These are phyloP conservation scores for Hyaloperonospora arabidopsidis DNA, from an alignment of 352 stramenopile genomes.

Conservation along the genomic window DNA sequence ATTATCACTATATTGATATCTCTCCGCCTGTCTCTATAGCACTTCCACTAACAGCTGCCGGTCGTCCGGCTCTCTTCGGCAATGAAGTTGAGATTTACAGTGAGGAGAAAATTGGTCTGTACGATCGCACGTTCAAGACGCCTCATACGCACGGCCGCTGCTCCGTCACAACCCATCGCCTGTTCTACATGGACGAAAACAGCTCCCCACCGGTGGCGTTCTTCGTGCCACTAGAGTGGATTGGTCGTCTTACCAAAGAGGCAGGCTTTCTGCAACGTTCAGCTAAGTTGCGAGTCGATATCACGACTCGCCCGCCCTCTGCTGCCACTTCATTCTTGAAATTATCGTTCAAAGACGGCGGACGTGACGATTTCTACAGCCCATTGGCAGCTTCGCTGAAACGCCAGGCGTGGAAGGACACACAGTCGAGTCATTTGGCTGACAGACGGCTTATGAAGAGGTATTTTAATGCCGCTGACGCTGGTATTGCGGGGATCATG, in stretches of 20 bases:
- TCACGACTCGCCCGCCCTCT: conserved; percentile 32
- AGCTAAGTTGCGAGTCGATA: conserved; percentile 76
- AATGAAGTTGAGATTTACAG: conserved; percentile 86
- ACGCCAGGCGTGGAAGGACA: conserved; percentile 70
- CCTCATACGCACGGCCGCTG: conserved; percentile 57
- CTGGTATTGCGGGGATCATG: conserved; percentile 77
- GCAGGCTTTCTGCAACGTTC: conserved; percentile 77
- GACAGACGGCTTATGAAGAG: conserved; percentile 71
- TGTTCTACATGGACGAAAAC: conserved; percentile 74
- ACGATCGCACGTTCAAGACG: conserved; percentile 77
- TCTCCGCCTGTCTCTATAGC: conserved; percentile 25
- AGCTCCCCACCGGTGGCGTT: conserved; percentile 46
- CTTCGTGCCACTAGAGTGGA: conserved; percentile 66
- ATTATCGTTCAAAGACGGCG: conserved; percentile 81
- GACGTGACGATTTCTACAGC: conserved; percentile 78
- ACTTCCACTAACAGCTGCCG: conserved; percentile 58
- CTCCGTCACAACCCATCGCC: conserved; percentile 73
- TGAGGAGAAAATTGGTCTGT: conserved; percentile 76
- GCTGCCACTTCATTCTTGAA: conserved; percentile 63
- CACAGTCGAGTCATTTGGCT: conserved; percentile 59
- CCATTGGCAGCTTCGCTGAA: conserved; percentile 58
- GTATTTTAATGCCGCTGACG: conserved; percentile 69
- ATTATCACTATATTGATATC: not conserved
- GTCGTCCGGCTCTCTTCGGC: conserved; percentile 61
- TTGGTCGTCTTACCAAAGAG: conserved; percentile 65